Evolutionary conservation across 257 asterid genomes (phyloP), one percentile per base, ranked within the genome.

Genomic region (Ilex asprella): DNA sequence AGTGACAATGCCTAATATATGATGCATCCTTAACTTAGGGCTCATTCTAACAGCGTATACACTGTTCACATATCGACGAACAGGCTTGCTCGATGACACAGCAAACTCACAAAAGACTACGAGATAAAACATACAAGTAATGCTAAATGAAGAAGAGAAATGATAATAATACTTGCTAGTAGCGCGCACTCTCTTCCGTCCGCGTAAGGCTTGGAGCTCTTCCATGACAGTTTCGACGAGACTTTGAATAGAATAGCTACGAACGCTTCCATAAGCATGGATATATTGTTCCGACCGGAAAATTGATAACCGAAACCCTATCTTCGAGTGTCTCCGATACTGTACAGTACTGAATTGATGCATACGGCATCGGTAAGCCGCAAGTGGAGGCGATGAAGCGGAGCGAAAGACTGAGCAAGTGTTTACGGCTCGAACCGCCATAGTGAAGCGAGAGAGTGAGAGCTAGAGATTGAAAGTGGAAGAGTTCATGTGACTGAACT

Each of bases 371-470:
- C 82, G 74, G 39, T 79, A 39, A 58, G 81, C 61, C 65, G 76
- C 21, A 46, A 72, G 66, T 14, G 95, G 86, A 27, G 95, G 86
- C 65, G 89, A 74, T 61, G 79, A 74, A 64, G 85, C 70, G 61
- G 89, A 75, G 71, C 96, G 96, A 69, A 89, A 55, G 46, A 85
- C 57, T 31, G 77, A 66, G 74, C 73, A 73, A 81, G 80, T 81
- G 78, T 76, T 89, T 80, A 89, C 69, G 13, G 83, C 84, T 53
- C 97, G 93, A 70, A 80, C 85, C 78, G 87, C 93, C 96, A 87
- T 90, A 67, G 39, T 3, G 29, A 31, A 6, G 30, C 12, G 30
- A 30, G 27, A 21, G 27, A 21, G 27, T 44, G 13, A 44, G 1
- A 44, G 50, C 50, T 44, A 44, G 50, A 44, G 9, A 44, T 12